Evolutionary conservation across 305 asterid species (phyloP).

Genomic region (Fraxinus greggii): DNA sequence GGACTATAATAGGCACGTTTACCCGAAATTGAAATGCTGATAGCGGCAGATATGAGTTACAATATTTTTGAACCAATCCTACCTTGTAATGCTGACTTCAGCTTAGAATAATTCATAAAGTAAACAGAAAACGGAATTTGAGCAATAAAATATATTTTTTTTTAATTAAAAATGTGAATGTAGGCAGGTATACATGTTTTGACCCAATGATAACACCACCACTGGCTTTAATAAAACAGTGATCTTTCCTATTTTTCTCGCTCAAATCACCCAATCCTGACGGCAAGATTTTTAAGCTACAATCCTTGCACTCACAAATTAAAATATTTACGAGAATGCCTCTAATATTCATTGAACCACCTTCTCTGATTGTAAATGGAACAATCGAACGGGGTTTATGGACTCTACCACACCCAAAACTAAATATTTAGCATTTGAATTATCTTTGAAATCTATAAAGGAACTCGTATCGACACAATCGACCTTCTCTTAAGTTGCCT

Average conservation of each 20-base stretch:
- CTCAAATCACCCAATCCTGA: constrained; percentile 29
- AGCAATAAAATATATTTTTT: neutral
- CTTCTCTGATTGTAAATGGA: constrained; percentile 44
- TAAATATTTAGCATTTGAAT: constrained; percentile 24
- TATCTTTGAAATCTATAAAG: constrained; percentile 28
- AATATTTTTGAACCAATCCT: constrained; percentile 75
- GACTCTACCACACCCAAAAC: constrained; percentile 64
- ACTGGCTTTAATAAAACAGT: constrained; percentile 45
- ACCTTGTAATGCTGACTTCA: constrained; percentile 56
- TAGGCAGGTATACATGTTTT: constrained; percentile 46
- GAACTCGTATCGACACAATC: constrained; percentile 29
- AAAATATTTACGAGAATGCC: constrained; percentile 69
- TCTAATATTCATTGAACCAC: constrained; percentile 29
- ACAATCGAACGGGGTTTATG: constrained; percentile 57
- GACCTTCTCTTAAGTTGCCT: no score
- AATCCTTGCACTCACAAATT: constrained; percentile 60
- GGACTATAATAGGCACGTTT: constrained; percentile 24
- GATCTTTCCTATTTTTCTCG: constrained; percentile 31
- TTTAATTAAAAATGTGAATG: neutral
- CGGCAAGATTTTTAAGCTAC: constrained; percentile 37
- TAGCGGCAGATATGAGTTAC: constrained; percentile 45
- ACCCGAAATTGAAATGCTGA: constrained; percentile 59
- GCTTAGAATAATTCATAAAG: constrained; percentile 32
- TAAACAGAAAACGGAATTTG: constrained; percentile 14
- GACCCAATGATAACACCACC: constrained; percentile 64